phyloP scores from a whole-genome alignment of 495 filamentous ascomycete genomes.

The Talaromyces borbonicus region DNA sequence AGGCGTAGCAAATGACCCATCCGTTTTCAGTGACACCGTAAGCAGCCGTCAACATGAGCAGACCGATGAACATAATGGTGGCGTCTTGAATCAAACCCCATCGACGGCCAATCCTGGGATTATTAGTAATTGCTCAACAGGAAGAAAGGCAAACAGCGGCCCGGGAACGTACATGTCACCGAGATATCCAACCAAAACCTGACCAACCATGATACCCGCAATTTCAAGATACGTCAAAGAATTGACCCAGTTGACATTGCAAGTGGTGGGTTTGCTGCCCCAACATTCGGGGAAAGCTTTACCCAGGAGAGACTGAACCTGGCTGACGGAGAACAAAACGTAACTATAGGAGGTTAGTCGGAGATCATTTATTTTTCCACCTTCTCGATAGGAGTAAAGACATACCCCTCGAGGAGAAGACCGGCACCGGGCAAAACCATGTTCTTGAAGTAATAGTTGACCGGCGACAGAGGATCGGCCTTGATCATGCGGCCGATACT shows the following conservation, averaged over 20 bases:
- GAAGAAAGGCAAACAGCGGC: background rate
- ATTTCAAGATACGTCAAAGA: conserved; percentile 80
- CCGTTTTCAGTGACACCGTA: conserved; percentile 78
- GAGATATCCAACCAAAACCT: conserved; percentile 61
- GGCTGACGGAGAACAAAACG: conserved; percentile 90
- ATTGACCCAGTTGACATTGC: conserved; percentile 63
- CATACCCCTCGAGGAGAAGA: conserved; percentile 72
- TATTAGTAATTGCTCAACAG: background rate
- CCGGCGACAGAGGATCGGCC: conserved; percentile 64
- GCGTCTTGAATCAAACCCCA: conserved; percentile 92
- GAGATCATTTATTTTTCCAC: background rate
- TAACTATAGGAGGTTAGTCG: conserved; percentile 39
- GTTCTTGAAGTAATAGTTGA: conserved; percentile 77
- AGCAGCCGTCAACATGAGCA: conserved; percentile 75
- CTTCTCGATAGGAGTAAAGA: conserved; percentile 1
- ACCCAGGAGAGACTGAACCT: conserved; percentile 66
- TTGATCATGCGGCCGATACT: conserved; percentile 69
- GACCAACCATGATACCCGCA: conserved; percentile 79
- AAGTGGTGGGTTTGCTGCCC: conserved; percentile 49
- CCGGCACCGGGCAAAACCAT: conserved; percentile 84
- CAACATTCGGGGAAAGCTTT: conserved; percentile 65
- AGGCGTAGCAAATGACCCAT: conserved; percentile 89
- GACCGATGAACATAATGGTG: conserved; percentile 81
- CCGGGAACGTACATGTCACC: conserved; percentile 42
- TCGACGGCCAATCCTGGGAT: conserved; percentile 62